Conservation (phyloP, 2,329 filamentous ascomycete species). For the Beauveria rudraprayagi region DNA sequence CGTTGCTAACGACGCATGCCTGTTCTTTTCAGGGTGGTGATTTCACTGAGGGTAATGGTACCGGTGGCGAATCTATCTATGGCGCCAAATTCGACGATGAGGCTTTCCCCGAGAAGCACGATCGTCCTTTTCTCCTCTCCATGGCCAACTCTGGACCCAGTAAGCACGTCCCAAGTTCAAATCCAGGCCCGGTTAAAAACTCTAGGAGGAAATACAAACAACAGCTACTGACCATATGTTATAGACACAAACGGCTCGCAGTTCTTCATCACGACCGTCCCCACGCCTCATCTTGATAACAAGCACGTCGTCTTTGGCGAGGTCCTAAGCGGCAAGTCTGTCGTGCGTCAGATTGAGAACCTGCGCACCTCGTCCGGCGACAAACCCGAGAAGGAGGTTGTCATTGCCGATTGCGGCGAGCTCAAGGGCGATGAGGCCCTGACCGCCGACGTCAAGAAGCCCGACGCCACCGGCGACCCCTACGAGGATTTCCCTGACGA, state of each 20-base stretch:
- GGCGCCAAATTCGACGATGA: slow-evolving; percentile 96
- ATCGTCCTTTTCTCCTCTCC: slow-evolving; percentile 84
- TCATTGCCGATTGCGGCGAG: slow-evolving; percentile 79
- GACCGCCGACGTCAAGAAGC: slow-evolving; percentile 56
- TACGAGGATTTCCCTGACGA: slow-evolving; percentile 98
- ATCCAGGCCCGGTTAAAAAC: neutral
- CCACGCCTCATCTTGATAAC: slow-evolving; percentile 87
- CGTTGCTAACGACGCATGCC: neutral
- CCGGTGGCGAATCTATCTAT: slow-evolving; percentile 94
- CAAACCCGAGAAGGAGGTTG: slow-evolving; percentile 66
- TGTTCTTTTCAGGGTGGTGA: slow-evolving; percentile 68
- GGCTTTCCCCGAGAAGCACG: slow-evolving; percentile 88
- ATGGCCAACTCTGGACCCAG: slow-evolving; percentile 97
- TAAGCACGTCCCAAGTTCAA: slow-evolving; percentile 30
- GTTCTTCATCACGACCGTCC: slow-evolving; percentile 94
- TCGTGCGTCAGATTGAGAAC: slow-evolving; percentile 87
- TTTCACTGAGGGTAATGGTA: slow-evolving; percentile 91
- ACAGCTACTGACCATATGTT: slow-evolving; percentile 7
- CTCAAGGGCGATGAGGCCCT: slow-evolving; percentile 64
- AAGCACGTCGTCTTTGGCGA: slow-evolving; percentile 98
- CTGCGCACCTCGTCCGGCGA: slow-evolving; percentile 64
- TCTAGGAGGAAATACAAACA: neutral
- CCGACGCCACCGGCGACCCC: slow-evolving; percentile 77
- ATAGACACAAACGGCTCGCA: slow-evolving; percentile 86
- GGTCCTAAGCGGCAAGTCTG: slow-evolving; percentile 84